These are phyloP conservation scores for Kuraishia floccosa DNA, from an alignment of 805 yeast species.

Conservation along the genomic window DNA sequence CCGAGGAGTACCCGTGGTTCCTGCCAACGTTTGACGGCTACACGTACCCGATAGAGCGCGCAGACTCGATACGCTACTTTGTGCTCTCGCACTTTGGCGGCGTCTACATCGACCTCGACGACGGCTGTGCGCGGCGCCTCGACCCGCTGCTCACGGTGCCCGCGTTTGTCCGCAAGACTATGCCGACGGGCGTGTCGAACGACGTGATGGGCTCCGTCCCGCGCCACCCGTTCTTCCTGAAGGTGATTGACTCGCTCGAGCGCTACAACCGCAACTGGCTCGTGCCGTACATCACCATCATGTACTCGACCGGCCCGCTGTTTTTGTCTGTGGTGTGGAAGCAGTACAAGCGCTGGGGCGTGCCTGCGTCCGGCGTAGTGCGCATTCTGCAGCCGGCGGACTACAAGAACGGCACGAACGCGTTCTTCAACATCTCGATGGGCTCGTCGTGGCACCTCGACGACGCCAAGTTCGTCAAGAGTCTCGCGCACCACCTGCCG, in stretches of 20 bases:
- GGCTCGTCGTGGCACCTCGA: conserved; percentile 93
- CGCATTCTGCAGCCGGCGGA: conserved; percentile 63
- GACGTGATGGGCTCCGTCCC: conserved; percentile 91
- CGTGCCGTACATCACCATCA: conserved; percentile 82
- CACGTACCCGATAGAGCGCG: conserved; percentile 75
- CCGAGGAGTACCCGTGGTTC: conserved; percentile 81
- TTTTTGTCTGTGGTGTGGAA: conserved; percentile 82
- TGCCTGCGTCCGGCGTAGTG: conserved; percentile 53
- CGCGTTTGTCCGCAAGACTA: conserved; percentile 78
- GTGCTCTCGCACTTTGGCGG: conserved; percentile 81
- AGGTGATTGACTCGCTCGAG: conserved; percentile 53
- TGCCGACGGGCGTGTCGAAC: conserved; percentile 86
- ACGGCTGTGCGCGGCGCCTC: conserved; percentile 68
- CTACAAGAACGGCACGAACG: conserved; percentile 47
- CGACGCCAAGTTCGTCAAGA: conserved; percentile 72
- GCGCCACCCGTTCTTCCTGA: conserved; percentile 72
- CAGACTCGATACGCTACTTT: conserved; percentile 86
- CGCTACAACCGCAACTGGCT: conserved; percentile 65
- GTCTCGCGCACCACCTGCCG: conserved; percentile 63
- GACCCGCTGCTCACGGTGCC: conserved; percentile 78
- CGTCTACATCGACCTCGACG: conserved; percentile 81
- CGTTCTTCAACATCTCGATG: conserved; percentile 63
- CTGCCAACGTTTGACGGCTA: conserved; percentile 67
- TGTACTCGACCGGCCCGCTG: conserved; percentile 90
- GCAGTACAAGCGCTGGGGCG: conserved; percentile 73